A percentile compares a stretch with the other conserved stretches of the same genome.
These are phyloP conservation scores for Pseudocercospora ulei DNA, from an alignment of 2,329 filamentous ascomycete genomes.

Conservation along the genomic window DNA sequence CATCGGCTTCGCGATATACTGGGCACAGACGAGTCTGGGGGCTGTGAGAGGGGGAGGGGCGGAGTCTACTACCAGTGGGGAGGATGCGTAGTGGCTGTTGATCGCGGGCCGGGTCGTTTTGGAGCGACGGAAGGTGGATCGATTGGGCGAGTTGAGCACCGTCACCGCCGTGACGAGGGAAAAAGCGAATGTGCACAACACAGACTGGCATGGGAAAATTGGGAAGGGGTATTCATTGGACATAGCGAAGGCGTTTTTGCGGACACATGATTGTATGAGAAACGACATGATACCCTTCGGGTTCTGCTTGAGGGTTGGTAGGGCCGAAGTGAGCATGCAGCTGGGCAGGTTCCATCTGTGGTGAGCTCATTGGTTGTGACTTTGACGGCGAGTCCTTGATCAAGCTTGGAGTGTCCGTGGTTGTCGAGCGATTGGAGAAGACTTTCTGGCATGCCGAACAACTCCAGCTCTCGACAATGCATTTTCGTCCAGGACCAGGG, in stretches of 20 bases:
- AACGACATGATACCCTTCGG: slow-evolving; percentile 15
- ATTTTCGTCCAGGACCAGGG: no score
- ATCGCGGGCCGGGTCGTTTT: neutral
- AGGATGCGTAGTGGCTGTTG: slow-evolving; percentile 25
- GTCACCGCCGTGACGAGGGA: neutral
- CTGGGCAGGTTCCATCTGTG: neutral
- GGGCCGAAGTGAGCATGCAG: slow-evolving; percentile 1
- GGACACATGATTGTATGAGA: slow-evolving; percentile 10
- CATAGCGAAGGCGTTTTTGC: slow-evolving; percentile 20
- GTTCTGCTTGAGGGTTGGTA: neutral
- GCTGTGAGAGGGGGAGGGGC: slow-evolving; percentile 24
- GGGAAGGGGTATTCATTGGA: slow-evolving; percentile 1
- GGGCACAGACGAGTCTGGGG: slow-evolving; percentile 37
- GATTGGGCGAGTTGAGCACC: no score
- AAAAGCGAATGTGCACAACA: neutral
- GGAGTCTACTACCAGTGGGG: slow-evolving; percentile 27
- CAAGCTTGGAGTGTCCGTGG: no score
- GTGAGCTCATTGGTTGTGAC: neutral
- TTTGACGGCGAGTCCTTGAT: no score
- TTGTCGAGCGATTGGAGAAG: no score
- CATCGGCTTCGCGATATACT: slow-evolving; percentile 45
- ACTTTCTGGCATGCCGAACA: no score
- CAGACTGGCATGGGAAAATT: neutral
- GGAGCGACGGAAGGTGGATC: no score
- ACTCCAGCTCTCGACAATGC: no score